phyloP scores from a whole-genome alignment of 208 protist genomes.

The Crithidia mellificae region DNA sequence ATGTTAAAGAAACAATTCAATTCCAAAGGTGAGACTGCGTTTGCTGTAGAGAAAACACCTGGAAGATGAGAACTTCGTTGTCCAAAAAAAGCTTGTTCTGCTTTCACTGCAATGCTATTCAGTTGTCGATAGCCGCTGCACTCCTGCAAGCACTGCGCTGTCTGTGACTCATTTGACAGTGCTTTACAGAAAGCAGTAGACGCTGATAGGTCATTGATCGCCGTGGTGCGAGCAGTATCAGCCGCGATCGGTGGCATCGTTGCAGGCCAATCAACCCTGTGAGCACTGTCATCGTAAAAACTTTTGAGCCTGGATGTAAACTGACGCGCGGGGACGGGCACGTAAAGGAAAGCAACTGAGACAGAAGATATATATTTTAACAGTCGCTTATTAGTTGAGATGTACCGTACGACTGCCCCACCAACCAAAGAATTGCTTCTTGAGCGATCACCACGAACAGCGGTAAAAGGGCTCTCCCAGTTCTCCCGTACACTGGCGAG shows the following conservation, averaged over 20 bases:
- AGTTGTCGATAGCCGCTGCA: neutral
- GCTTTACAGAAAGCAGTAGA: constrained; percentile 11
- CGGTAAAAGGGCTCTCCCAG: constrained; percentile 3
- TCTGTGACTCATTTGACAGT: neutral
- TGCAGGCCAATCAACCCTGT: too few species aligned
- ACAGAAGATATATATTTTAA: constrained; percentile 14
- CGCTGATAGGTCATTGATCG: neutral
- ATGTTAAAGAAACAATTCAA: constrained; percentile 22
- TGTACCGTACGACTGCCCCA: constrained; percentile 23
- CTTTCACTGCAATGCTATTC: neutral
- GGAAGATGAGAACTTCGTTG: too few species aligned
- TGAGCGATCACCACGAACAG: neutral
- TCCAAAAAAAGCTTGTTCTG: neutral
- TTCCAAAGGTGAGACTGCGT: neutral
- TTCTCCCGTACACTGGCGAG: constrained; percentile 13
- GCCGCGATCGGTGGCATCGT: too few species aligned
- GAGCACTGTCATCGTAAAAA: too few species aligned
- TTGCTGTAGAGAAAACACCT: too few species aligned
- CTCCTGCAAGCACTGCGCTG: neutral
- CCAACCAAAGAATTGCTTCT: neutral
- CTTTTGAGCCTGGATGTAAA: too few species aligned
- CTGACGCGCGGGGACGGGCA: constrained; percentile 1
- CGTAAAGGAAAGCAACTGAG: neutral
- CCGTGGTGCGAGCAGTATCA: neutral
- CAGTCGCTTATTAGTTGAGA: constrained; percentile 8